Conservation (phyloP, 345 rosid species). For the Cardamine occulta region DNA sequence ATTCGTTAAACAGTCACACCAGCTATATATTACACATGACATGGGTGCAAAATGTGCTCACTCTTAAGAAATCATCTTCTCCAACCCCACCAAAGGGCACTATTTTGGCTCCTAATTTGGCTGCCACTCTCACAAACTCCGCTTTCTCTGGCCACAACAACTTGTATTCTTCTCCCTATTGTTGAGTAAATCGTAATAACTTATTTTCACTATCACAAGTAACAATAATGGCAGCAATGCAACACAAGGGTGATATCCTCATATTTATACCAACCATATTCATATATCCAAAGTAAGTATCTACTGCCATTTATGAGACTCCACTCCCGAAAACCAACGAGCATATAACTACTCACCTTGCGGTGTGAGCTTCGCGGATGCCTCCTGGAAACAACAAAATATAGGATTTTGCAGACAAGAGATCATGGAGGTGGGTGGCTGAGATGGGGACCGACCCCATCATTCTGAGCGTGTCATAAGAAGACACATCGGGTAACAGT, state of each 20-base stretch:
- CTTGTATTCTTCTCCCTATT: constrained; percentile 79
- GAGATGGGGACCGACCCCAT: constrained; percentile 85
- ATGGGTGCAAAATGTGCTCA: constrained; percentile 44
- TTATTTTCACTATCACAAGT: constrained; percentile 27
- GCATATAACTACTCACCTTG: constrained; percentile 50
- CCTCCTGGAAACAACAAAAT: constrained; percentile 82
- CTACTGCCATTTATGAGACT: constrained; percentile 21
- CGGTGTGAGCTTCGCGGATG: constrained; percentile 74
- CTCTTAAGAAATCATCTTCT: constrained; percentile 76
- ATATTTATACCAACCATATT: not conserved
- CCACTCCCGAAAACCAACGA: constrained; percentile 1
- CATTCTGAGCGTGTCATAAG: constrained; percentile 49
- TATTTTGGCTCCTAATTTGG: constrained; percentile 79
- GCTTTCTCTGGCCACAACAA: constrained; percentile 75
- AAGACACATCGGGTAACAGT: constrained; percentile 43
- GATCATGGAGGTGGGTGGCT: constrained; percentile 60
- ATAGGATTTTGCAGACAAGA: constrained; percentile 68
- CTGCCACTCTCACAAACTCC: constrained; percentile 84
- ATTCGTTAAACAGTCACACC: constrained; percentile 24
- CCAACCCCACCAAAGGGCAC: constrained; percentile 77
- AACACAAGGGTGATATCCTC: constrained; percentile 10
- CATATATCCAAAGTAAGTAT: constrained; percentile 4
- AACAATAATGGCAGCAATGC: constrained; percentile 11
- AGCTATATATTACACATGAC: not conserved
- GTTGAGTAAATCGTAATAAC: constrained; percentile 12